Conservation (phyloP, 1,284 basidiomycete genomes). For the Malassezia arunalokei region DNA sequence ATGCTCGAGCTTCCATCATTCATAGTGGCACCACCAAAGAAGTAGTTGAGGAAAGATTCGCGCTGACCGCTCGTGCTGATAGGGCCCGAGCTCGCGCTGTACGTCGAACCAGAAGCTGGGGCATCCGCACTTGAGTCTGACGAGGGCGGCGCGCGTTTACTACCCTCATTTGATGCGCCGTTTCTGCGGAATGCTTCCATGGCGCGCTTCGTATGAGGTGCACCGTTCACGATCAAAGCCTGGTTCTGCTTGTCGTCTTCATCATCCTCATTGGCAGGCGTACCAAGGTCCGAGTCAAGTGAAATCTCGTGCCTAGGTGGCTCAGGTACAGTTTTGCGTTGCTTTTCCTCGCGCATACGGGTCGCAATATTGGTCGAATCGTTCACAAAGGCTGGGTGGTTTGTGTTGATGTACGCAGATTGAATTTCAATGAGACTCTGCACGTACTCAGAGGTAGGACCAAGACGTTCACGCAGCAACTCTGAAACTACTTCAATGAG, state of each 20-base stretch:
- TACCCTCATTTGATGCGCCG: not conserved
- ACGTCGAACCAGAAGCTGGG: not conserved
- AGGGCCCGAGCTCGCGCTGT: not conserved
- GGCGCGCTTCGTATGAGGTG: not conserved
- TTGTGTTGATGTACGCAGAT: constrained; percentile 98
- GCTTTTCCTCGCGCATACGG: constrained; percentile 29
- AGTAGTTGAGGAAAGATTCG: constrained; percentile 45
- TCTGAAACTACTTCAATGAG: constrained; percentile 96
- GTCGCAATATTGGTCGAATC: constrained; percentile 44
- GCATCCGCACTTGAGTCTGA: constrained; percentile 20
- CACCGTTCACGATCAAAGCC: constrained; percentile 14
- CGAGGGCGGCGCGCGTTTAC: constrained; percentile 12
- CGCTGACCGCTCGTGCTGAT: constrained; percentile 4
- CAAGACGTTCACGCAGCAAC: constrained; percentile 80
- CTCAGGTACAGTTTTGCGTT: constrained; percentile 44
- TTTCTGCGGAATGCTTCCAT: not conserved
- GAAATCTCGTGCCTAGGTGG: constrained; percentile 22
- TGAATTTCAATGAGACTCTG: constrained; percentile 93
- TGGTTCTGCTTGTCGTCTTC: constrained; percentile 16
- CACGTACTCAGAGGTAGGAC: constrained; percentile 90
- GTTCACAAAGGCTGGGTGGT: constrained; percentile 77
- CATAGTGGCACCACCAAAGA: constrained; percentile 39
- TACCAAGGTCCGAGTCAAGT: constrained; percentile 25
- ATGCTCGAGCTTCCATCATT: constrained; percentile 23
- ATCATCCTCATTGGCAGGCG: constrained; percentile 29